Conservation (phyloP, 75 land plant species). For the Isoetes taiwanensis region DNA sequence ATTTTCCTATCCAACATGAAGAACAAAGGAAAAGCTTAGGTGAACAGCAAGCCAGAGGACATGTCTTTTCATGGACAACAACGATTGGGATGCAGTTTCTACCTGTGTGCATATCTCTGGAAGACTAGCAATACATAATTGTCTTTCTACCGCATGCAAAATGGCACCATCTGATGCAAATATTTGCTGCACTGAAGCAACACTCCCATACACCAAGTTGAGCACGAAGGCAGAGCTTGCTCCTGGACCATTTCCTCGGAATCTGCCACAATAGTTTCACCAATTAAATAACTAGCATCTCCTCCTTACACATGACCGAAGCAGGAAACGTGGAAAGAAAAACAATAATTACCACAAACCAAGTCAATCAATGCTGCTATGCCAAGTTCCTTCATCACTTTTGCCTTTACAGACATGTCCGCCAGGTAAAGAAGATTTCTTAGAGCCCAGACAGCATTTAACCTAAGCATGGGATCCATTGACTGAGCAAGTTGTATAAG, state of each 20-base stretch:
- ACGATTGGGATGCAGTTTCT: no score
- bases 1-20: conserved; percentile 5
- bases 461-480: conserved; percentile 63
- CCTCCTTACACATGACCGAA: background rate
- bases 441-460: conserved; percentile 78
- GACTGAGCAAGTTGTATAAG: conserved; percentile 67
- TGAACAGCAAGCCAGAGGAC: background rate
- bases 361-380: conserved; percentile 48
- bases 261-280: no score
- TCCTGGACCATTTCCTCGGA: conserved; percentile 66
- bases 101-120: conserved; percentile 78
- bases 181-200: conserved; percentile 42
- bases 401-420: conserved; percentile 46
- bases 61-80: no score
- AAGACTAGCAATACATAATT: conserved; percentile 31
- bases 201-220: conserved; percentile 77
- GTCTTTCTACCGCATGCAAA: conserved; percentile 49
- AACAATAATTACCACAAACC: conserved; percentile 73
- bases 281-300: no score
- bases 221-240: conserved; percentile 75
- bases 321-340: no score
- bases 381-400: conserved; percentile 53
- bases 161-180: conserved; percentile 53
- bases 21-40: background rate
- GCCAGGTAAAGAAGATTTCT: conserved; percentile 70